Evolutionary conservation across 164 flowering plant genomes (phyloP).

Genomic region (Kalanchoe fedtschenkoi): DNA sequence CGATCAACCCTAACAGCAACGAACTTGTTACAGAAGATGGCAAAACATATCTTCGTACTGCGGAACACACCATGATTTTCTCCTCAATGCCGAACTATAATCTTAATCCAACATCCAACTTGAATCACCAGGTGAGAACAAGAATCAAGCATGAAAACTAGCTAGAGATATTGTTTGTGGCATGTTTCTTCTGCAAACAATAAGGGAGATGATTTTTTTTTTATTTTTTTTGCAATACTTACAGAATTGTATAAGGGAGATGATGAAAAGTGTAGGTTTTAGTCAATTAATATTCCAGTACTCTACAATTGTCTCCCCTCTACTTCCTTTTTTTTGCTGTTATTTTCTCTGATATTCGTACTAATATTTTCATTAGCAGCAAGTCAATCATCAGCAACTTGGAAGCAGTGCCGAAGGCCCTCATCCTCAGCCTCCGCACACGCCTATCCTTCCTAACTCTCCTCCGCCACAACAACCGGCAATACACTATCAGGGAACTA

Average conservation of each 20-base stretch:
- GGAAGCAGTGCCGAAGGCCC: background rate
- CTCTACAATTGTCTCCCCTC: too few species aligned
- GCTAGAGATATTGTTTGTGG: background rate
- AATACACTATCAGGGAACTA: background rate
- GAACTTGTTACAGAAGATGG: too few species aligned
- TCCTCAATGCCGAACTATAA: constrained; percentile 1
- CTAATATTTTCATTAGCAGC: background rate
- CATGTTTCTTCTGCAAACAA: background rate
- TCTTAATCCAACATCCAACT: background rate
- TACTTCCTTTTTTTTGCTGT: background rate
- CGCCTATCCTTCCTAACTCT: background rate
- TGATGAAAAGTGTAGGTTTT: background rate
- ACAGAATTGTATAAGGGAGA: too few species aligned
- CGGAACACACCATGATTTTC: background rate
- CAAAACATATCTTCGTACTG: too few species aligned
- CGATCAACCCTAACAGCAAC: too few species aligned
- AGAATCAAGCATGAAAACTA: background rate
- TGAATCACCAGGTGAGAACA: constrained; percentile 1
- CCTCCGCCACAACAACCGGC: background rate
- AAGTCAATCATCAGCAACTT: background rate
- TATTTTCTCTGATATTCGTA: background rate
- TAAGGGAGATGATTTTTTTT: constrained; percentile 1
- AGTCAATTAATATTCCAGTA: background rate
- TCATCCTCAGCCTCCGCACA: background rate
- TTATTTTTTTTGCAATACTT: too few species aligned